Conservation (phyloP, 2,329 filamentous ascomycete genomes). For the Orbilia ellipsospora region DNA sequence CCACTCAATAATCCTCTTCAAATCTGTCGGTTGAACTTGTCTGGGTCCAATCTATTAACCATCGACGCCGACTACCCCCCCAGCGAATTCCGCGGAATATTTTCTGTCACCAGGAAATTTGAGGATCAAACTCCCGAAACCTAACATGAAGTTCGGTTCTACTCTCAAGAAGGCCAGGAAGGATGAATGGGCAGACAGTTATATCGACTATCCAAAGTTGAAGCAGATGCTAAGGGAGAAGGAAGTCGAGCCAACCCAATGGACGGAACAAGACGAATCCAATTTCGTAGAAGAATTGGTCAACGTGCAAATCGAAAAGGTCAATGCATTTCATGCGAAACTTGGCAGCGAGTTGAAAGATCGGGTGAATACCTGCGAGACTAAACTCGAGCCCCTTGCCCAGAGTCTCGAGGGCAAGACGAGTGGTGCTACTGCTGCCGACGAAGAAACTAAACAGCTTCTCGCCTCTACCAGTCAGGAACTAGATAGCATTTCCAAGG, state of each 20-base stretch:
- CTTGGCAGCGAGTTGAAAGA: conserved; percentile 85
- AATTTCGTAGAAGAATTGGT: conserved; percentile 94
- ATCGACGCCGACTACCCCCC: too few species aligned
- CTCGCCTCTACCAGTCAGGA: conserved; percentile 75
- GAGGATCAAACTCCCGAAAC: too few species aligned
- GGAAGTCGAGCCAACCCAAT: conserved; percentile 66
- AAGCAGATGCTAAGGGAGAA: conserved; percentile 89
- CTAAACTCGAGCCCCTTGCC: conserved; percentile 71
- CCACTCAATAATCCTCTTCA: too few species aligned
- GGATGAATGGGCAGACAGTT: conserved; percentile 88
- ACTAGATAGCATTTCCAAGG: conserved; percentile 86
- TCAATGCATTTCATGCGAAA: conserved; percentile 85
- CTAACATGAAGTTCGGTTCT: conserved; percentile 87
- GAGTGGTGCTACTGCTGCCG: conserved; percentile 49
- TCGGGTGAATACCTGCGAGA: conserved; percentile 76
- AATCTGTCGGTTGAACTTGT: too few species aligned
- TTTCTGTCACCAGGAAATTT: too few species aligned
- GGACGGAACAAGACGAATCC: conserved; percentile 95
- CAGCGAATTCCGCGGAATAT: too few species aligned
- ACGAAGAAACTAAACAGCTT: conserved; percentile 64
- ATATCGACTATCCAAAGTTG: conserved; percentile 95
- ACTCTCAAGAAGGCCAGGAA: conserved; percentile 84
- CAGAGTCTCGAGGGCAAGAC: conserved; percentile 60
- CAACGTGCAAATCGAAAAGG: conserved; percentile 94
- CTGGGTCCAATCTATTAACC: too few species aligned